Base-by-base conservation (phyloP, 2,329 filamentous ascomycete species). In the Leptographium flavum region DNA sequence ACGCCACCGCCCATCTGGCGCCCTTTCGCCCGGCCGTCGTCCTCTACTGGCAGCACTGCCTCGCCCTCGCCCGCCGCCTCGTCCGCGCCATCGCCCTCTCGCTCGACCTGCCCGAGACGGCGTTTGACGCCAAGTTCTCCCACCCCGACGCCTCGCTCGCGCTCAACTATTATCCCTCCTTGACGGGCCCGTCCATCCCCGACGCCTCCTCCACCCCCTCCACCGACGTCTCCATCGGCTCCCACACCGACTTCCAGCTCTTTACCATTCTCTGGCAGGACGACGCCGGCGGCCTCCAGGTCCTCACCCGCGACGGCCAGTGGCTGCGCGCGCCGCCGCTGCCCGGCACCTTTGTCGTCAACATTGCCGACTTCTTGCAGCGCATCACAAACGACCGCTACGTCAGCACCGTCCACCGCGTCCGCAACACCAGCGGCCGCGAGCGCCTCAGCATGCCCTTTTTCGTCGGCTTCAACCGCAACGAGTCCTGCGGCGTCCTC, bases 231-330 rank as follows among this genome's bases (percentile, higher is more conserved):
- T 64, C 66, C 5, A 63, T 79, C 2, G 75, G 75, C 0, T 69
- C 76, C 0, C 75, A 79, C 58, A 79, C 79, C 52, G 73, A 77
- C 55, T 77, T 72, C 41, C 68, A 71, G 39, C 60, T 71, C 39
- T 47, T 50, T 40, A 50, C 48, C 14, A 30, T 50, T 25, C 45
- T 50, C 22, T 45, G 46, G 41, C 48, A 50, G 39, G 48, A 50
- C 28, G 30, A 10, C 43, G 23, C 4, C n/a, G 48, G 48, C 30
- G 48, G 48, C 15, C 45, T 50, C 22, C 45, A 50, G 32, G 48
- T 50, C 1, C 48, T 50, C 30, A 50, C 41, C 23, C 25, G 22
- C 28, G 15, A 39, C 11, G 44, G 43, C 35, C 40, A 46, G 22
- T 50, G 48, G 48, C 42, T 50, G 22, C 31, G 33, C 4, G 48